These are phyloP conservation scores for Helianthus tuberosus DNA, from an alignment of 129 eudicot genomes.

Conservation along the genomic window DNA sequence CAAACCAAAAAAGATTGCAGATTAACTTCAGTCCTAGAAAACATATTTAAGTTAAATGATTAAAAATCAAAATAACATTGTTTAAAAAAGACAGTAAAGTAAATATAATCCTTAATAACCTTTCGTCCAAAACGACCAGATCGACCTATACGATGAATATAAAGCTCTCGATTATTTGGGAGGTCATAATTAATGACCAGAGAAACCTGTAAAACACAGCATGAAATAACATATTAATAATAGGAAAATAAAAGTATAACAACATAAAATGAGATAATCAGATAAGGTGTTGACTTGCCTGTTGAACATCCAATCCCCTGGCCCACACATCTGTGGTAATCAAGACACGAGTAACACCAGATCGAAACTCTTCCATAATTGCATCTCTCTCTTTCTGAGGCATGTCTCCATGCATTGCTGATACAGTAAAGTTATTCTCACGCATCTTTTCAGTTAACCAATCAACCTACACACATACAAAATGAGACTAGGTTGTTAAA, in stretches of 20 bases:
- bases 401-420: slow-evolving; percentile 98
- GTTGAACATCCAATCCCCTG: slow-evolving; percentile 95
- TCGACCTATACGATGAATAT: slow-evolving; percentile 96
- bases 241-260: too few relatives aligned
- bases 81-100: too few relatives aligned
- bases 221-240: slow-evolving; percentile 3
- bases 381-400: slow-evolving; percentile 98
- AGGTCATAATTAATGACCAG: slow-evolving; percentile 95
- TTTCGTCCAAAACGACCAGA: slow-evolving; percentile 99
- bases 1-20: slow-evolving; percentile 7
- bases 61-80: too few relatives aligned
- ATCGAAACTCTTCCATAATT: slow-evolving; percentile 82
- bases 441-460: slow-evolving; percentile 98
- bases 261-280: neutral
- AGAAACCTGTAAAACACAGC: slow-evolving; percentile 58
- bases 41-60: too few relatives aligned
- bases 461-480: slow-evolving; percentile 59
- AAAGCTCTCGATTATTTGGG: slow-evolving; percentile 95
- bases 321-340: slow-evolving; percentile 99
- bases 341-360: slow-evolving; percentile 78
- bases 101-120: slow-evolving; percentile 37
- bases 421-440: slow-evolving; percentile 84
- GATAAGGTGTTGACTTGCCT: slow-evolving; percentile 41
- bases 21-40: neutral
- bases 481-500: too few relatives aligned